Base-by-base conservation (phyloP, 768 basidiomycete genomes). In the Macrocybe gigantea region DNA sequence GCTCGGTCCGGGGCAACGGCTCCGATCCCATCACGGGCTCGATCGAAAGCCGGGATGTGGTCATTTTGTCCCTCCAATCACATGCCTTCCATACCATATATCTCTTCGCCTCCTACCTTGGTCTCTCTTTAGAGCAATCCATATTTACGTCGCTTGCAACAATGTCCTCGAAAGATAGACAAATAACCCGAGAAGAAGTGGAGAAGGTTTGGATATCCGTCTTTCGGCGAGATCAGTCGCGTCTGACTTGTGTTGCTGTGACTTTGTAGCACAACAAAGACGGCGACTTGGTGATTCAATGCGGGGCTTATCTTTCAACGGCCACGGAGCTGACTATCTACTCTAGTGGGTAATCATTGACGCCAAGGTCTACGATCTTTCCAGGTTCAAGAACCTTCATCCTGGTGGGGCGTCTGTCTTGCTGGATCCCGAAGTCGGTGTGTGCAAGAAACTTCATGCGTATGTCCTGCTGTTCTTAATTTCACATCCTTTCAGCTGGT, bases 291-390 rank as follows among this genome's bases (percentile, higher is more conserved):
- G 82, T 81, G 52, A 54, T 75, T 58, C 13, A 5, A 35, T 4
- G 4, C 1, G 2, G 4, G 22, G 22, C 14, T 42, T 12, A 14
- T 42, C 10, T 29, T 41, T 14, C 9, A 22, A 37, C 35, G 13
- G 14, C 22, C 22, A n/a, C 7, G 13, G 22, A 30, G 14, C 12
- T 31, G 11, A 14, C 46, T 3, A 31, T 33, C n/a, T 0, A 31
- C 5, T 35, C 2, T 49, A 88, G 83, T 93, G 89, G 89, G 68
- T 93, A 40, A 77, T 92, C 53, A 79, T 93, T 53, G 90, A 95
- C 61, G 73, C 82, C 30, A 87, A 84, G 58, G 91, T 92, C 32
- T 93, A 83, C 64, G 83, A 93, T 65, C 65, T 94, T 13, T 79
- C 84, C 13, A 80, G 74, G 56, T 94, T 97, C 70, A 77, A 78